Evolutionary conservation across 306 rosid genomes (phyloP), one percentile per base, ranked within the genome.

Genomic region (Notholithocarpus densiflorus): DNA sequence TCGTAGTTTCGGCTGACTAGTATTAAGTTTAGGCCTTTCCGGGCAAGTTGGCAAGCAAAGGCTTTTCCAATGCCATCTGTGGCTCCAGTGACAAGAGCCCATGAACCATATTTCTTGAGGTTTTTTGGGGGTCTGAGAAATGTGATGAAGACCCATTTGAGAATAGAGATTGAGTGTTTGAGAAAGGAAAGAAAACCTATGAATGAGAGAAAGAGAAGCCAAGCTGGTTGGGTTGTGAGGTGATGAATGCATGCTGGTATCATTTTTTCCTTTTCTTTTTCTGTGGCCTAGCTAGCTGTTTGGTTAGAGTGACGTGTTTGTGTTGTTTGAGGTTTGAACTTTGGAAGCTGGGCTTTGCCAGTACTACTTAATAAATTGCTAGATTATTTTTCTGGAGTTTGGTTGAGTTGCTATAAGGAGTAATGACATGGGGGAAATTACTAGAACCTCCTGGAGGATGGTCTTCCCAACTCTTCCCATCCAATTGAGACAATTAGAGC

Each of bases 61-160:
- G 97, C 92, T 71, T 89, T 94, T 3, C 98, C 97, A 3, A 94
- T 92, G 56, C 98, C 98, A 20, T 90, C 97, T 0, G 97, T 94
- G 74, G 97, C 86, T 11, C 98, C 98, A 1, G 97, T 92, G 69
- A 94, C 51, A 17, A 94, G 18, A 2, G 87, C 92, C 98, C 98
- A 94, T 1, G 97, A 87, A 69, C 98, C 98, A 66, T 92, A 92
- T 27, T 59, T 14, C 79, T 77, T 88, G 76, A 89, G 94, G 19
- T 92, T 20, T 75, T 88, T 92, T 27, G 92, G 26, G 51, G 92
- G 82, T 75, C 98, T 81, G 32, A 94, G 77, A 69, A 88, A 82
- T 34, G 78, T 73, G 3, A 54, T 43, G 84, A 86, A 89, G 2
- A 94, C 65, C 96, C 96, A 94, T 56, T 18, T 77, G 56, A 84